phyloP scores from a whole-genome alignment of 768 basidiomycete genomes.

The Neoboletus magnificus region DNA sequence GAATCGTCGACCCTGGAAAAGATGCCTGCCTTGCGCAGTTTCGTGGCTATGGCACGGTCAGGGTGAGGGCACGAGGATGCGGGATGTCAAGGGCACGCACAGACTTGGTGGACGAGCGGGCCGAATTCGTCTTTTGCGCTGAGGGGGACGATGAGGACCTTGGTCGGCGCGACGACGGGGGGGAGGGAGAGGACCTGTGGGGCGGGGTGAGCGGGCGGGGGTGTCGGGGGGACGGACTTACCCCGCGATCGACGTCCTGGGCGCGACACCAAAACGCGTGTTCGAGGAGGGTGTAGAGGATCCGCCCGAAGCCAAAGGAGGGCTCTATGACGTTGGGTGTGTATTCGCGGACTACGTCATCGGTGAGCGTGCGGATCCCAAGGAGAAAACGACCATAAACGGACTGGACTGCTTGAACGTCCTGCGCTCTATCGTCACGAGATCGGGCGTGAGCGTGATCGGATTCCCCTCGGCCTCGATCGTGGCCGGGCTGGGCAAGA shows the following conservation, averaged over 20 bases:
- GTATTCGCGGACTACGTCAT: conserved; percentile 79
- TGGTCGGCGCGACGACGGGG: conserved; percentile 87
- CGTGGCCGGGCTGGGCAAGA: conserved; percentile 44
- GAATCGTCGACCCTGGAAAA: conserved; percentile 96
- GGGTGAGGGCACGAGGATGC: not conserved
- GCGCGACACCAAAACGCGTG: conserved; percentile 96
- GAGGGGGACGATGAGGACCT: conserved; percentile 93
- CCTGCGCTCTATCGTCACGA: conserved; percentile 76
- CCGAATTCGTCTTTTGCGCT: conserved; percentile 82
- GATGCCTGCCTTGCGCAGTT: conserved; percentile 84
- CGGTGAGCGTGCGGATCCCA: conserved; percentile 13
- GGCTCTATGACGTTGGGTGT: conserved; percentile 99
- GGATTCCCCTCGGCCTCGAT: conserved; percentile 62
- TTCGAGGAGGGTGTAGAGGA: conserved; percentile 90
- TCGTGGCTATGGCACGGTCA: conserved; percentile 53
- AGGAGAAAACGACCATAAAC: conserved; percentile 24
- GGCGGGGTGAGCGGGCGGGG: not conserved
- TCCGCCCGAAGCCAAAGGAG: conserved; percentile 96
- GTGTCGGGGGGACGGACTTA: conserved; percentile 36
- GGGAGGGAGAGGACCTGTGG: conserved; percentile 86
- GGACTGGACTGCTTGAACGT: conserved; percentile 84
- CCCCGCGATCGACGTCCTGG: conserved; percentile 85
- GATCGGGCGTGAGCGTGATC: conserved; percentile 68
- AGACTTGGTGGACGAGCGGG: conserved; percentile 83
- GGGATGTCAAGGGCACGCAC: conserved; percentile 48